Evolutionary conservation across 176 grass and related monocot genomes (phyloP), one percentile per base, ranked within the genome.

Genomic region (Cenchrus purpureus): DNA sequence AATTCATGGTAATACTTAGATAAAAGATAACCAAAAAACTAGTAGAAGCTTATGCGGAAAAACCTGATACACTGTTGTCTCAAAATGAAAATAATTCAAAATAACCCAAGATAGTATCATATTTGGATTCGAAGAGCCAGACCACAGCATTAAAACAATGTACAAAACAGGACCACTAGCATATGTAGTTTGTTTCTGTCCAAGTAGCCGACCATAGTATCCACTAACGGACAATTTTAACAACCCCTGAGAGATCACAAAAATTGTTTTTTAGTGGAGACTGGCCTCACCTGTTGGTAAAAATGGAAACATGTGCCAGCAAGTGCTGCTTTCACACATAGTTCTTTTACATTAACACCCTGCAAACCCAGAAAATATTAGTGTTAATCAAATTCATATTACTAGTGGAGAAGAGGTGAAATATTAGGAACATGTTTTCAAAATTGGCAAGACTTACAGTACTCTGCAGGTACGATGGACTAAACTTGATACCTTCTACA

Each of bases 291-390:
- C 91, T 98, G 96, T 83, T 98, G 93, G 82, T 98, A 95, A 73
- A n/a, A 91, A 91, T 99, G 86, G 79, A 99, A 98, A 85, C 91
- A 98, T 55, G 91, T 73, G 50, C 87, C 96, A 55, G 93, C 89
- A 58, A 98, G 25, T 68, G 84, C 87, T 42, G 89, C 89, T 83
- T n/a, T 92, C 31, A 91, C 10, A 82, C 92, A 98, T 77, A 89
- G 61, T 49, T 98, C 87, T 73, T 85, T 86, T 73, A 95, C 42
- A 84, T 95, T 84, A 65, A 98, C 78, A 77, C 96, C 96, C 96
- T 98, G 74, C 37, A 87, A 19, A 73, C 6, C 13, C 37, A 83
- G 37, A 70, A 84, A 84, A 13, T 48, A 32, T 45, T 10, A 66
- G 45, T 76, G 45, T 61, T 78, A 14, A 19, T 7, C 37, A 73